Evolutionary conservation across 768 basidiomycete species (phyloP).

Genomic region (Leccinum obscurum): DNA sequence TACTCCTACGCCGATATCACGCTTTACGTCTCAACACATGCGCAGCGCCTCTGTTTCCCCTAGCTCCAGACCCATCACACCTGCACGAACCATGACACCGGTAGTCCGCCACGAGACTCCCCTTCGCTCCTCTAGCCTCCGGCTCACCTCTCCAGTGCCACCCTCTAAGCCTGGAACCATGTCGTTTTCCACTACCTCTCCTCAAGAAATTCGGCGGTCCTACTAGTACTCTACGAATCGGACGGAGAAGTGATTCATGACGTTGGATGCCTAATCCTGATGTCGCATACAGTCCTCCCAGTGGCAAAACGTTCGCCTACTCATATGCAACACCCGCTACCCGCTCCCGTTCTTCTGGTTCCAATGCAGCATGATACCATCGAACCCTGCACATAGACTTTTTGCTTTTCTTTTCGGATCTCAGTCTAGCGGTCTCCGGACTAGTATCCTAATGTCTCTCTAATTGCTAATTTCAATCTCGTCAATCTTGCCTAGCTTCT

Average conservation of each 20-base stretch:
- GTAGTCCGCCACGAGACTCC: constrained; percentile 32
- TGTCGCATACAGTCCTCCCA: constrained; percentile 38
- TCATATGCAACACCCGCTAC: constrained; percentile 25
- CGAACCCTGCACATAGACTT: constrained; percentile 24
- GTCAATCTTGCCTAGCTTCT: constrained; percentile 20
- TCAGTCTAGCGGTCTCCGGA: constrained; percentile 28
- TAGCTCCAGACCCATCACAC: constrained; percentile 33
- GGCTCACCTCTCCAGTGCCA: constrained; percentile 31
- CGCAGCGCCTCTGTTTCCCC: constrained; percentile 55
- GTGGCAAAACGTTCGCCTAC: constrained; percentile 31
- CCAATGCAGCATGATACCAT: constrained; percentile 36
- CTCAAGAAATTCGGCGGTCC: constrained; percentile 59
- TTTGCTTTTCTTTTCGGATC: constrained; percentile 23
- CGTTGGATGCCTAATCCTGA: constrained; percentile 61
- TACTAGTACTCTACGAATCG: constrained; percentile 56
- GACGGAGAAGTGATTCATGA: constrained; percentile 51
- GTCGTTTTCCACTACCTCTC: constrained; percentile 47
- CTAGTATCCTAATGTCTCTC: constrained; percentile 35
- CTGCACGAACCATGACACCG: constrained; percentile 31
- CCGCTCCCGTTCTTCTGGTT: constrained; percentile 34
- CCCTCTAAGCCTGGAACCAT: constrained; percentile 49
- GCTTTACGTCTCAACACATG: constrained; percentile 53
- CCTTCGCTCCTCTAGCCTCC: constrained; percentile 29
- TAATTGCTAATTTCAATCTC: constrained; percentile 37
- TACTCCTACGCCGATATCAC: constrained; percentile 48